Evolutionary conservation across 73 alveolate species (phyloP), one percentile per base, ranked within the genome.

Genomic region (Uronychia setigera): DNA sequence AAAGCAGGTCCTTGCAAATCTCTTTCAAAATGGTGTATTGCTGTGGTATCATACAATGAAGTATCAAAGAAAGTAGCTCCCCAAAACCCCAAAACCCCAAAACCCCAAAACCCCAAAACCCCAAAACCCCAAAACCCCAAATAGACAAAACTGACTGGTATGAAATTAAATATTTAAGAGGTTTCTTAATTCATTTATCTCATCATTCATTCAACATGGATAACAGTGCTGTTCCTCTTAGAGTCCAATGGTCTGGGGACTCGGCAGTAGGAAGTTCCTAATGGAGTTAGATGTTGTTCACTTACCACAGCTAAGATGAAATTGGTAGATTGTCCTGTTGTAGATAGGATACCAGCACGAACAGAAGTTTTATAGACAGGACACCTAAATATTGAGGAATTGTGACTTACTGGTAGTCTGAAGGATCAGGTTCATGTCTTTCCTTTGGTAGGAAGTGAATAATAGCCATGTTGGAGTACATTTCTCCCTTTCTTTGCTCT

Each of bases 321-420:
- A 84, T 97, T 97, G 31, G 99, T 97, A n/a, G 98, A 94, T 87
- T 97, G 96, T 1, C 99, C 99, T 28, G 99, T 97, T 0, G 99
- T 97, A 82, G 97, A 93, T 35, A 97, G 92, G 33, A 96, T 96
- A 75, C 99, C 99, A 80, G 97, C 96, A 89, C 99, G 93, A 33
- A 91, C 95, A 29, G 98, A 93, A 1, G 99, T 97, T 88, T 97
- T 97, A 90, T 97, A 97, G 67, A 94, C 97, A 35, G 99, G 99
- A 79, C 99, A 97, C 59, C 86, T 88, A 88, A n/a, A n/a, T n/a
- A n/a, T n/a, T n/a, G n/a, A n/a, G n/a, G n/a, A n/a, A n/a, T 81
- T 13, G 28, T n/a, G 13, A 13, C 79, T 67, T 67, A 95, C 27
- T 91, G 91, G 87, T 78, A 88, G 57, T 14, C 0, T 25, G 32